A percentile compares a stretch with the other conserved stretches of the same genome.
Evolutionary conservation across 345 rosid species (phyloP).

Genomic region (Sonneratia alba): DNA sequence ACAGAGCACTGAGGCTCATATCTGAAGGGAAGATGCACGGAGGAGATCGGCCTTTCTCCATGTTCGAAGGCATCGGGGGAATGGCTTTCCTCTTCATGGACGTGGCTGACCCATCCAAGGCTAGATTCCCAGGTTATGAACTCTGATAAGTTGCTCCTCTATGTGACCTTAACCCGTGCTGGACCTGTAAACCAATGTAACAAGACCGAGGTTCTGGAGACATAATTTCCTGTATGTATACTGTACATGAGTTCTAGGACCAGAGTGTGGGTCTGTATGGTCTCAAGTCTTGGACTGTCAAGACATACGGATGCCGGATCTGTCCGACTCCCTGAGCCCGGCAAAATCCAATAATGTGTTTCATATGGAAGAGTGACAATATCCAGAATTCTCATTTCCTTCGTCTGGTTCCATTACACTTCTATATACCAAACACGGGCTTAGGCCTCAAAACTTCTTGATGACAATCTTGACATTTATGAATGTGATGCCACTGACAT

Average conservation of each 20-base stretch:
- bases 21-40: slow-evolving; percentile 54
- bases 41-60: slow-evolving; percentile 51
- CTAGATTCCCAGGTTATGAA: slow-evolving; percentile 61
- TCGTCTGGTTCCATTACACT: no score
- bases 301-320: no score
- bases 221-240: neutral
- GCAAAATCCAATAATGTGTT: no score
- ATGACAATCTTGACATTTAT: no score
- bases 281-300: no score
- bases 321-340: no score
- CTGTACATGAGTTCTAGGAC: neutral
- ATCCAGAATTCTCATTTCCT: no score
- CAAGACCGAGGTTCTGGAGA: neutral
- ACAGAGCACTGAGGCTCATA: slow-evolving; percentile 37
- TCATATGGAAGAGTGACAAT: no score
- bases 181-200: neutral
- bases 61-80: slow-evolving; percentile 59
- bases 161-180: neutral
- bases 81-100: slow-evolving; percentile 55
- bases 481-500: no score
- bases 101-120: slow-evolving; percentile 37
- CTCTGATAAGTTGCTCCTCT: slow-evolving; percentile 14
- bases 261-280: neutral
- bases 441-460: no score
- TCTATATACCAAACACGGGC: no score